Evolutionary conservation across 2,329 filamentous ascomycete genomes (phyloP).

Genomic region (Penicillium glabrum): DNA sequence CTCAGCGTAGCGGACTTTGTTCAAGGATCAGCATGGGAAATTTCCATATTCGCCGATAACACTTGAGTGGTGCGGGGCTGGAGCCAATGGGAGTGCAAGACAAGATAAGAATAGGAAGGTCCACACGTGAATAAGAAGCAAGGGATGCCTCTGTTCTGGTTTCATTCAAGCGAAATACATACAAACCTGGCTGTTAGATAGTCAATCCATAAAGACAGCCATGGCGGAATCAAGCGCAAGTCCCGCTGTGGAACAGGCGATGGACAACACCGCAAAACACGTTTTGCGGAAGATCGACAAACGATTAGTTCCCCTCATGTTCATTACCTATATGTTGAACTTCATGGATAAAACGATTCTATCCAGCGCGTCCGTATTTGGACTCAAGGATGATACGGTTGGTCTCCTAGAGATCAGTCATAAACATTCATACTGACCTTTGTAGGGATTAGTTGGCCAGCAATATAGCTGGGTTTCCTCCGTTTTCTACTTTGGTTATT

Average conservation of each 20-base stretch:
- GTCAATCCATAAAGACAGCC: neutral
- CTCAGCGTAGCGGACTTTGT: neutral
- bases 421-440: neutral
- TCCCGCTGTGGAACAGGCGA: conserved; percentile 8
- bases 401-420: neutral
- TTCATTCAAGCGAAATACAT: neutral
- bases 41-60: conserved; percentile 8
- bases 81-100: conserved; percentile 13
- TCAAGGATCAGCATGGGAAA: neutral
- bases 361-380: conserved; percentile 58
- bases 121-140: neutral
- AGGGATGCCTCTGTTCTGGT: neutral
- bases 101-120: conserved; percentile 16
- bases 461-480: conserved; percentile 32
- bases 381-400: conserved; percentile 49
- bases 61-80: conserved; percentile 2
- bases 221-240: neutral
- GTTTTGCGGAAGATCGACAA: conserved; percentile 59
- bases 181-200: neutral
- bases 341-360: conserved; percentile 64
- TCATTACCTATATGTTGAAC: conserved; percentile 59
- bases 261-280: conserved; percentile 12
- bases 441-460: conserved; percentile 16
- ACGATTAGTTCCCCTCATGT: conserved; percentile 56
- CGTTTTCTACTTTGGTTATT: conserved; percentile 32